Conservation (phyloP, 768 basidiomycete genomes). For the Gloeostereum incarnatum region DNA sequence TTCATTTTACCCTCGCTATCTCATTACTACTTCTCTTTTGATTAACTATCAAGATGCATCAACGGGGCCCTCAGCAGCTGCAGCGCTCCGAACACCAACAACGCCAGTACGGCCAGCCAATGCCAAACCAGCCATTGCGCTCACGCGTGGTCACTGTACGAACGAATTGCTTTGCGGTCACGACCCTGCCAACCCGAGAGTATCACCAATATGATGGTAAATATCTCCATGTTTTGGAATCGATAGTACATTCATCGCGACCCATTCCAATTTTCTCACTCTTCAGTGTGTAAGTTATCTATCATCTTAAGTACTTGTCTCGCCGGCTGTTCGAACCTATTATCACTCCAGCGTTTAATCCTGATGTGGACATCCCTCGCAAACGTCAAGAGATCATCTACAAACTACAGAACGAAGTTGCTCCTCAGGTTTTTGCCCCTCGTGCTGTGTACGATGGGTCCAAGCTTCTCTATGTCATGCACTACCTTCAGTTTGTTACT, state of each 20-base stretch:
- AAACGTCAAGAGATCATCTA: constrained; percentile 3
- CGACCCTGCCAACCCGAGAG: not conserved
- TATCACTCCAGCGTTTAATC: not conserved
- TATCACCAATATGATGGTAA: constrained; percentile 1
- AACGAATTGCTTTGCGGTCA: no score
- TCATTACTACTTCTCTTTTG: no score
- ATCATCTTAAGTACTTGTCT: not conserved
- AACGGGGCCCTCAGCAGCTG: no score
- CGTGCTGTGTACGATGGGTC: constrained; percentile 1
- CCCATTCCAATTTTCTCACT: not conserved
- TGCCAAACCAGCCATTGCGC: no score
- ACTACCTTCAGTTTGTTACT: not conserved
- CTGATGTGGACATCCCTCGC: constrained; percentile 10
- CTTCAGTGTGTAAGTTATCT: not conserved
- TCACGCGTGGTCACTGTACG: no score
- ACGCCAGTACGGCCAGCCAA: no score
- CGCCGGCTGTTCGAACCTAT: not conserved
- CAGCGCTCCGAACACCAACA: no score
- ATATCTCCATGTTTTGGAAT: not conserved
- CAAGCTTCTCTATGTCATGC: not conserved
- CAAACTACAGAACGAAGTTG: constrained; percentile 3
- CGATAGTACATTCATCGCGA: not conserved
- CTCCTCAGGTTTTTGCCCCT: constrained; percentile 2
- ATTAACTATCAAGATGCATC: no score
- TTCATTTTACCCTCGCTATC: no score